Evolutionary conservation across 2,329 filamentous ascomycete genomes (phyloP).

Genomic region (Ophiognomonia clavigignenti-juglandacearum): DNA sequence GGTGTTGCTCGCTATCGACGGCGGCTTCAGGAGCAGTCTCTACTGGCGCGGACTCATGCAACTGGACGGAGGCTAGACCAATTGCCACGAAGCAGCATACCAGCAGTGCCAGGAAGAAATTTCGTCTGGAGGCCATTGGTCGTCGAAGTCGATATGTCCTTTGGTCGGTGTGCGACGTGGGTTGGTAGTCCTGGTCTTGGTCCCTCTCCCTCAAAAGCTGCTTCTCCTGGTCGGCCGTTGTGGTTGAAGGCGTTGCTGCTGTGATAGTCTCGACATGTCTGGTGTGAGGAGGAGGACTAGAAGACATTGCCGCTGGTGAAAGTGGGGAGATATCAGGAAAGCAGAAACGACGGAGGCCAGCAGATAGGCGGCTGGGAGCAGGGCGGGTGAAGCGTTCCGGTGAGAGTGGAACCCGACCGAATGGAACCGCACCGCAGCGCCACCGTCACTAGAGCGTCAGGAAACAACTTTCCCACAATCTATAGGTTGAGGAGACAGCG

Average conservation of each 20-base stretch:
- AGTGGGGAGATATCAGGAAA: background rate
- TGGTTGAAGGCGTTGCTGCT: background rate
- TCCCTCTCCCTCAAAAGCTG: constrained; percentile 13
- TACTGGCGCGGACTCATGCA: constrained; percentile 2
- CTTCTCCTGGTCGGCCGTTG: constrained; percentile 17
- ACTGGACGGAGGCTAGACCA: constrained; percentile 19
- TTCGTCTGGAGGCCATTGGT: constrained; percentile 19
- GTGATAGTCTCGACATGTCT: constrained; percentile 15
- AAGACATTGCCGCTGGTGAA: constrained; percentile 2
- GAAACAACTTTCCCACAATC: background rate
- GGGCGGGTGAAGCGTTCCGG: background rate
- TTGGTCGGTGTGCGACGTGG: background rate
- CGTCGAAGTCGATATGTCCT: constrained; percentile 5
- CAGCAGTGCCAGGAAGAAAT: constrained; percentile 18
- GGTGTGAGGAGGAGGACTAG: background rate
- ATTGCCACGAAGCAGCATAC: constrained; percentile 20
- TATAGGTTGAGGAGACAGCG: background rate
- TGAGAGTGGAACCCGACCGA: background rate
- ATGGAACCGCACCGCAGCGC: background rate
- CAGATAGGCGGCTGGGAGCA: too few relatives aligned
- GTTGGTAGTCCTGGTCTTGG: constrained; percentile 2
- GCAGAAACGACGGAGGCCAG: background rate
- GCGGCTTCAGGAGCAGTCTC: background rate
- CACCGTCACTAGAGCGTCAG: background rate
- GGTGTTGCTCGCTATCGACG: constrained; percentile 13